These are phyloP conservation scores for Hypoxylon intermedium DNA, from an alignment of 495 filamentous ascomycete species.

Conservation along the genomic window DNA sequence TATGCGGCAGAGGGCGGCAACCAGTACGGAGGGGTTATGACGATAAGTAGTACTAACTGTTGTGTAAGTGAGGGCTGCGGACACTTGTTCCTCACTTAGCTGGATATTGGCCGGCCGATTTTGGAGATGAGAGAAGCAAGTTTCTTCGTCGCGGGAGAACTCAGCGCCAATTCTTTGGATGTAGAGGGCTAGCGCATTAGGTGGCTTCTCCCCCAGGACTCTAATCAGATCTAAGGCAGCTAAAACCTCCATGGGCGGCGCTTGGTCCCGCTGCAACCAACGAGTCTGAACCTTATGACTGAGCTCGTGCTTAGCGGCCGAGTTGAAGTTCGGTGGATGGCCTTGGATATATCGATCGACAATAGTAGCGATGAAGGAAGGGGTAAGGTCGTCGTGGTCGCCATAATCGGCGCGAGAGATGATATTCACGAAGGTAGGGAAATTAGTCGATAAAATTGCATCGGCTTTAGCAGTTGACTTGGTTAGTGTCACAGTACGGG, in stretches of 20 bases:
- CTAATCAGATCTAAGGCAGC: conserved; percentile 77
- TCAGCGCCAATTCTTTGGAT: conserved; percentile 77
- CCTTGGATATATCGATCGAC: conserved; percentile 83
- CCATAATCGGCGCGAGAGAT: conserved; percentile 64
- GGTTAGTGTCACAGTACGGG: conserved; percentile 39
- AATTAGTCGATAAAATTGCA: conserved; percentile 77
- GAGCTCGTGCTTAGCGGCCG: conserved; percentile 72
- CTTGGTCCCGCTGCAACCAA: conserved; percentile 63
- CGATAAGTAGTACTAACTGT: conserved; percentile 74
- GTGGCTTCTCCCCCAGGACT: conserved; percentile 65
- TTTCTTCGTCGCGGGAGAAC: conserved; percentile 59
- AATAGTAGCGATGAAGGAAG: conserved; percentile 73
- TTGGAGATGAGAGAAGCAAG: conserved; percentile 62
- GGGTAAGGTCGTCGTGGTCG: conserved; percentile 66
- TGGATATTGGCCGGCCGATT: conserved; percentile 69
- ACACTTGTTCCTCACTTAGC: conserved; percentile 81
- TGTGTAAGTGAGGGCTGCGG: conserved; percentile 77
- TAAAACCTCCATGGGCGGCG: conserved; percentile 73
- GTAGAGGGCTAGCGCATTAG: conserved; percentile 72
- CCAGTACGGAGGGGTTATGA: conserved; percentile 76
- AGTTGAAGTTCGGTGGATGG: conserved; percentile 80
- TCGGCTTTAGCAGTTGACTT: conserved; percentile 66
- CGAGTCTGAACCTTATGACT: conserved; percentile 70
- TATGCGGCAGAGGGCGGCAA: conserved; percentile 60
- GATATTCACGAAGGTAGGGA: conserved; percentile 74